Evolutionary conservation across 495 filamentous ascomycete genomes (phyloP).

Genomic region (Talaromyces stipitatus): DNA sequence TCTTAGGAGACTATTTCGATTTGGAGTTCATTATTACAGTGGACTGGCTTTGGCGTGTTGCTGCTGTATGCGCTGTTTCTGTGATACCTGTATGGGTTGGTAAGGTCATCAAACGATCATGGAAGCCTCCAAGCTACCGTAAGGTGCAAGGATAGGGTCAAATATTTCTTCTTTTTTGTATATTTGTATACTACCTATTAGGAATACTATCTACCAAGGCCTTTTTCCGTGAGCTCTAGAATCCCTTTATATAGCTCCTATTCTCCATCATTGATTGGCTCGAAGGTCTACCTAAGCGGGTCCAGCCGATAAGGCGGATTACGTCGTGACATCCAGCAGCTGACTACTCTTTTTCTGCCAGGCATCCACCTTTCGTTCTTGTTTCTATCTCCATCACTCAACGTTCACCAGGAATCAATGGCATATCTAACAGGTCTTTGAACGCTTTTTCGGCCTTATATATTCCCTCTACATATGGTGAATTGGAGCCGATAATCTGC

Average conservation of each 20-base stretch:
- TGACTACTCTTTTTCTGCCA: neutral
- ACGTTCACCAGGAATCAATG: neutral
- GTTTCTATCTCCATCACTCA: neutral
- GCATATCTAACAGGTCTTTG: neutral
- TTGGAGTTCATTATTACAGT: conserved; percentile 68
- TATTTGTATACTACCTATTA: neutral
- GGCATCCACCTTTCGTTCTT: conserved; percentile 4
- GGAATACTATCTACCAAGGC: too few relatives aligned
- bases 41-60: conserved; percentile 84
- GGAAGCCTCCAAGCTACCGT: conserved; percentile 89
- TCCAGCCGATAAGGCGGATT: conserved; percentile 4
- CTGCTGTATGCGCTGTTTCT: conserved; percentile 67
- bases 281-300: neutral
- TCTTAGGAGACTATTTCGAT: conserved; percentile 86
- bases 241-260: too few relatives aligned
- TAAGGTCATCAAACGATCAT: conserved; percentile 73
- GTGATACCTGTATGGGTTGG: conserved; percentile 79
- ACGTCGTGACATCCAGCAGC: conserved; percentile 7
- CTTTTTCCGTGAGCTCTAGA: too few relatives aligned
- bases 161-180: neutral
- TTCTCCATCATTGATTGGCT: neutral
- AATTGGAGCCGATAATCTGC: neutral
- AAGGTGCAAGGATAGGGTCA: conserved; percentile 72
- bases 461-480: neutral
- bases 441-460: neutral